Conservation (phyloP, 768 basidiomycete genomes). For the Pisolithus marmoratus region DNA sequence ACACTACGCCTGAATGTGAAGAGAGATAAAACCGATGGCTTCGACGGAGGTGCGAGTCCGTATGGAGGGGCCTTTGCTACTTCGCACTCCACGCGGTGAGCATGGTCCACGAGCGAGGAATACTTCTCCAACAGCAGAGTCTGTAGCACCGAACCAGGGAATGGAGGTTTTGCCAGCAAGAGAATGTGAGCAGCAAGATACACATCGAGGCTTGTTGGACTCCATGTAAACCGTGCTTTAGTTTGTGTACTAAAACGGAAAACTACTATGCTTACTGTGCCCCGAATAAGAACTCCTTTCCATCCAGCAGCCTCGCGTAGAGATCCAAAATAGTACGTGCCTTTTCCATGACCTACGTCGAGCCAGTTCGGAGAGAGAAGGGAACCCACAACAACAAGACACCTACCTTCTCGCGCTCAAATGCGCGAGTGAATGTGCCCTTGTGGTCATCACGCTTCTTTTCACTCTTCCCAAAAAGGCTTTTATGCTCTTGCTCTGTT, state of each 20-base stretch:
- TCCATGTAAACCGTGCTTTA: conserved; percentile 20
- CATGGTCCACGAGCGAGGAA: conserved; percentile 52
- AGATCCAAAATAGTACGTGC: conserved; percentile 52
- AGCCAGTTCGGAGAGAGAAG: conserved; percentile 1
- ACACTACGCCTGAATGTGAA: conserved; percentile 22
- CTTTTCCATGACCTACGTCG: conserved; percentile 53
- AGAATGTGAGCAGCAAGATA: conserved; percentile 65
- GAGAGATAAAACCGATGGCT: conserved; percentile 35
- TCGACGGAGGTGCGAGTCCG: conserved; percentile 12
- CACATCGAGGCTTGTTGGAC: conserved; percentile 60
- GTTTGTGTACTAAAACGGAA: not conserved
- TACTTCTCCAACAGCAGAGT: conserved; percentile 51
- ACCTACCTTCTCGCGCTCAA: conserved; percentile 55
- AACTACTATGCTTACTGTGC: conserved; percentile 35
- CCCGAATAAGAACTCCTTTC: conserved; percentile 45
- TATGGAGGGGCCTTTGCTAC: conserved; percentile 24
- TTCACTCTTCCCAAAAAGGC: conserved; percentile 29
- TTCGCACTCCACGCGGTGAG: conserved; percentile 41
- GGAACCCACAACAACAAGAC: not conserved
- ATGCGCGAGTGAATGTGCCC: conserved; percentile 44
- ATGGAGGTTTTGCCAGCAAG: conserved; percentile 51
- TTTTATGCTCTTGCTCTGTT: conserved; percentile 35
- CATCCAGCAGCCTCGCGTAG: conserved; percentile 50
- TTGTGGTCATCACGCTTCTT: conserved; percentile 31
- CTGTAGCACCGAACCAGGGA: conserved; percentile 55